Base-by-base conservation (phyloP, 345 rosid genomes). In the Salix koriyanagi region DNA sequence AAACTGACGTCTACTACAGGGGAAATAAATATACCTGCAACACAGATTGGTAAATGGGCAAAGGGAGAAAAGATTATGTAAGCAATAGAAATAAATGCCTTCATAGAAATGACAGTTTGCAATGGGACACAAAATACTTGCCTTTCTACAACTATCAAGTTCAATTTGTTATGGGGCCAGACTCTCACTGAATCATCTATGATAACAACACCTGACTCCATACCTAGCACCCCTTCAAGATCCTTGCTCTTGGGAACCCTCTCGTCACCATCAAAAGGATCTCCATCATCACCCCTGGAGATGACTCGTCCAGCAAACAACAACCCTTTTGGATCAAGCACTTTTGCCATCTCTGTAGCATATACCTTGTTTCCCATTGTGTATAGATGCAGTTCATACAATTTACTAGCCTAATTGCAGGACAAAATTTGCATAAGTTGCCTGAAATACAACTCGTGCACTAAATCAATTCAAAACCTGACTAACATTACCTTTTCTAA, bases 331-430 rank as follows among this genome's bases (percentile, higher is more conserved):
- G 99, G 95, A 81, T 96, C 99, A 69, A 96, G 98, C 85, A 96
- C 88, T 83, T 92, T 96, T 71, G 99, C 99, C 98, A 96, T 96
- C 91, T 96, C 98, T 15, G 99, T 92, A 61, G 99, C 99, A 83
- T 96, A 96, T 25, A 94, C 84, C 86, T 90, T 96, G 95, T 96
- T 96, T 13, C 99, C 99, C 99, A 96, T 96, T 12, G 99, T 96
- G 80, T 92, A 96, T 83, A 96, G 96, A 87, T 96, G 99, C 80
- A 96, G 85, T 84, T 93, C 99, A 75, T 74, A 96, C 65, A 94
- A 83, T 84, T 94, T 90, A 81, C 98, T 89, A 74, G 98, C 98
- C 98, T 94, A 82, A 78, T 79, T 72, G 66, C 79, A 72, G 66
- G 72, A 52, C 32, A 21, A 80, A 56, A 54, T 54, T 58, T 73